Base-by-base conservation (phyloP, 805 yeast species). In the Lipomyces lipofer region DNA sequence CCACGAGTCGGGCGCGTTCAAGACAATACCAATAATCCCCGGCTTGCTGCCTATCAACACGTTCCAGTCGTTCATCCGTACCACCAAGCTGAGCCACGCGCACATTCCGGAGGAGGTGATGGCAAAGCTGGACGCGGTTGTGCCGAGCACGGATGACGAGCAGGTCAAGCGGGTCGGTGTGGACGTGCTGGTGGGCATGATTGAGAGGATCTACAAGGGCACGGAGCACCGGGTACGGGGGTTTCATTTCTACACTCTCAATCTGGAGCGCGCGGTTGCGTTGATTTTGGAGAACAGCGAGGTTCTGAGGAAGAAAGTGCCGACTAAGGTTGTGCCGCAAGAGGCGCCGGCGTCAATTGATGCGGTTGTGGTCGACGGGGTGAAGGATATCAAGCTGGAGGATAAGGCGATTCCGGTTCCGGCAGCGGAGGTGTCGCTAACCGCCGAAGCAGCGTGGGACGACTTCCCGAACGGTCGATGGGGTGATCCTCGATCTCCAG, bases 381-480 rank as follows among this genome's bases (percentile, higher is more conserved):
- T 51, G 13, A 48, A 52, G 33, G 49, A 27, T 12, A 12, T 56
- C 7, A 51, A 53, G 32, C 32, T 56, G 10, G n/a, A 48, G 9
- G 52, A 49, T 9, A 36, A 36, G 5, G 32, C 28, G 5, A 43
- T 29, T n/a, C 52, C 55, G 3, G 52, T 33, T 9, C 55, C 51
- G 13, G 56, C 54, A 4, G 12, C 51, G 4, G 33, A n/a, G n/a
- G 38, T 35, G 24, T 35, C 50, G 12, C 45, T 44, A 51, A 42
- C 60, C 6, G 19, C 55, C 10, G 61, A 57, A 22, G 56, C 63
- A 7, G 36, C 62, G 25, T 94, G 99, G 90, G 99, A 94, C 73
- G 99, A 94, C 71, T 94, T 92, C 67, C 99, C 99, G 48, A 94
- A 92, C 71, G 99, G 99, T 57, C 79, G 99, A 74, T 94, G 97